phyloP scores from a whole-genome alignment of 768 basidiomycete species.

The Tulasnella sp. region DNA sequence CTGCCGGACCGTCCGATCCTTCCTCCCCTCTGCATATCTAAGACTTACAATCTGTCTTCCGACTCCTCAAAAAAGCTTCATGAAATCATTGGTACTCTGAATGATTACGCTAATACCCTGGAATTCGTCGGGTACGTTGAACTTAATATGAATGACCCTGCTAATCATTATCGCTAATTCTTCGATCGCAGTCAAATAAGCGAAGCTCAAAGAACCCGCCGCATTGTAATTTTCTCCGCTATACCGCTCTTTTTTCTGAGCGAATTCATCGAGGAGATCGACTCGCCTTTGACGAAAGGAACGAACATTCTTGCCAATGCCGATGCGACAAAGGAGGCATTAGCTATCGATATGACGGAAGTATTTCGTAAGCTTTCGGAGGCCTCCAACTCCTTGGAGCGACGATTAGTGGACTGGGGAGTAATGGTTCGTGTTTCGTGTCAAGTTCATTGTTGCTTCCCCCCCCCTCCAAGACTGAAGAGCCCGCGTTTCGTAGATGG shows the following conservation, averaged over 20 bases:
- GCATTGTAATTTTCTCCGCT: neutral
- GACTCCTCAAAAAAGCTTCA: neutral
- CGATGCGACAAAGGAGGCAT: neutral
- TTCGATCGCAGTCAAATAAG: neutral
- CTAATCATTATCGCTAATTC: neutral
- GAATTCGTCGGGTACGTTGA: neutral
- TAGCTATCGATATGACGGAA: neutral
- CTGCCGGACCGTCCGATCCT: neutral
- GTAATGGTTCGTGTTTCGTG: neutral
- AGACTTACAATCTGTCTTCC: neutral
- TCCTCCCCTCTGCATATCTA: neutral
- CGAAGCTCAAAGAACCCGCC: neutral
- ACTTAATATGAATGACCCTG: neutral
- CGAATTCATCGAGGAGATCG: neutral
- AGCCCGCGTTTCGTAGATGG: neutral
- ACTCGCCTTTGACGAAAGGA: neutral
- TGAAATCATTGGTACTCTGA: neutral
- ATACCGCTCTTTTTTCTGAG: neutral
- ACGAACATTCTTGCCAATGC: neutral
- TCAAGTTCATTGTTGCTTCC: neutral
- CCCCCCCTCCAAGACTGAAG: too few relatives aligned
- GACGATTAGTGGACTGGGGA: neutral
- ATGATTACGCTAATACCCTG: neutral
- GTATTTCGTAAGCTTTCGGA: neutral
- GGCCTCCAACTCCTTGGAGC: neutral